Evolutionary conservation across 2,329 filamentous ascomycete genomes (phyloP), one percentile per base, ranked within the genome.

Genomic region (Didymella pinodella): DNA sequence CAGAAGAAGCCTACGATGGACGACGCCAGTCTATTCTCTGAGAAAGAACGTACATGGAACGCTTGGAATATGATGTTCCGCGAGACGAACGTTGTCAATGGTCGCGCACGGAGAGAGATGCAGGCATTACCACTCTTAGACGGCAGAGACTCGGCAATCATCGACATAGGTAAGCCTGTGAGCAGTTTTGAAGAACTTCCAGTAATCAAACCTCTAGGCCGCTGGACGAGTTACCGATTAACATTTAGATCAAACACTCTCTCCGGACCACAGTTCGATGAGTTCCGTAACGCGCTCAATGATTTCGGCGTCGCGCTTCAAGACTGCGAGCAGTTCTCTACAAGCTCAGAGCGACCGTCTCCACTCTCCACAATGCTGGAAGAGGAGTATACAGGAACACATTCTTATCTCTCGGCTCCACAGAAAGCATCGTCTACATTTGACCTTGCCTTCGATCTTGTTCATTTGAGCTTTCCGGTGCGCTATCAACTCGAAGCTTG

Each of bases 401-500:
- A 73, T 47, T 65, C 70, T 14, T 61, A 70, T 25, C 51, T 71
- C 4, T 61, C 53, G 26, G 16, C 61, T 20, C 40, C 49, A 2
- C 31, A 54, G 2, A 59, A 54, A 12, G 29, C 22, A 12, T 66
- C 69, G 7, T 66, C 69, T 4, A 53, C 49, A 6, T 67, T 74
- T 31, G 62, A 72, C 22, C 74, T 81, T 2, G 62, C 80, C 22
- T 57, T 60, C n/a, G 48, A 57, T 18, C 66, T 67, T 12, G 47
- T 72, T 10, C 64, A 71, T 36, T 56, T 65, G 65, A 77, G 54
- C 0, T 97, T 93, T 61, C 79, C 87, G 0, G 86, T 97, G 1
- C 86, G 92, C 16, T 99, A 98, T 71, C 93, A 97, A 73, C 84
- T 99, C 0, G 94, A 99, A 75, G 93, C 92, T 0, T 98, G 94